A percentile compares a stretch with the other conserved stretches of the same genome.
These are phyloP conservation scores for Fusarium sublunatum DNA, from an alignment of 2,329 filamentous ascomycete species.

Conservation along the genomic window DNA sequence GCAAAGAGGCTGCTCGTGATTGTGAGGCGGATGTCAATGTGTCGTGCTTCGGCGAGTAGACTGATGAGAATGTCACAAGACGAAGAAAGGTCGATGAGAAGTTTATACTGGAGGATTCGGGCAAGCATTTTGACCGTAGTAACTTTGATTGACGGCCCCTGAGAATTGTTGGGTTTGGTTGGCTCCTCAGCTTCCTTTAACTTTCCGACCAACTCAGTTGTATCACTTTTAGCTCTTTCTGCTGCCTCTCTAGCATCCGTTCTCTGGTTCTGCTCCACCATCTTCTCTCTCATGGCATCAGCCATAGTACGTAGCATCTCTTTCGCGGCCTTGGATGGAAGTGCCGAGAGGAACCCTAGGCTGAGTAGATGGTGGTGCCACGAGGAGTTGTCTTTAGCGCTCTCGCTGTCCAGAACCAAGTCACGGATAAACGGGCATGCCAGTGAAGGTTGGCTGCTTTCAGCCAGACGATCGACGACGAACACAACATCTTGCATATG, in stretches of 20 bases:
- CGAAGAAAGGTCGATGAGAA: constrained; percentile 42
- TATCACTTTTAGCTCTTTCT: background rate
- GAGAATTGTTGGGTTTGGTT: background rate
- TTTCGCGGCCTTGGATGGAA: constrained; percentile 43
- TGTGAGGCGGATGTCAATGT: constrained; percentile 49
- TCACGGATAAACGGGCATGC: constrained; percentile 48
- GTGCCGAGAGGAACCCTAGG: constrained; percentile 40
- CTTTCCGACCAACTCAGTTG: background rate
- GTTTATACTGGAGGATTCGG: constrained; percentile 47
- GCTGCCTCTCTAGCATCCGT: constrained; percentile 8
- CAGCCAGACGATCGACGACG: constrained; percentile 41
- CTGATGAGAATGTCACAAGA: constrained; percentile 46
- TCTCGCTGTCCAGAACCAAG: constrained; percentile 46
- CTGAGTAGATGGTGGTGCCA: constrained; percentile 50
- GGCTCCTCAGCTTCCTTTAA: background rate
- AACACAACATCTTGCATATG: constrained; percentile 28
- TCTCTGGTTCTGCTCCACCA: constrained; percentile 41
- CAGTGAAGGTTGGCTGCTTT: constrained; percentile 46
- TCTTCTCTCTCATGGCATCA: constrained; percentile 44
- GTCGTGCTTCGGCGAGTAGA: constrained; percentile 47
- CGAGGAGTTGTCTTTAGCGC: constrained; percentile 42
- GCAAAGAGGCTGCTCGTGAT: constrained; percentile 47
- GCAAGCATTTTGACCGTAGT: constrained; percentile 54
- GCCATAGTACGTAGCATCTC: constrained; percentile 47
- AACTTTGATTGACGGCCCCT: constrained; percentile 47